Conservation (phyloP, 352 stramenopile species). For the Phytophthora lateralis region DNA sequence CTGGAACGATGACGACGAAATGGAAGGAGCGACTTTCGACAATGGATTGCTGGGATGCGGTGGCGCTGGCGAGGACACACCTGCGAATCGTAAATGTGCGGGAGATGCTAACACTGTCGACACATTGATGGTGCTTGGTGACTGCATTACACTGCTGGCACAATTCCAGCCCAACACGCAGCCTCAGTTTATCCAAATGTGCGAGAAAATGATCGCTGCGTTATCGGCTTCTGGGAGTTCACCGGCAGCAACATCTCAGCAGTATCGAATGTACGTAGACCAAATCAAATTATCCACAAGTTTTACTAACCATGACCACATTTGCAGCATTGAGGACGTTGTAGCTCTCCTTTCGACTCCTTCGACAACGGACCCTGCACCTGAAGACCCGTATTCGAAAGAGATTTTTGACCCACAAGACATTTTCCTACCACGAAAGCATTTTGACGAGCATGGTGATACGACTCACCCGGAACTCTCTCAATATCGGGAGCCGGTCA, state of each 20-base stretch:
- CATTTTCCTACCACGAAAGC: constrained; percentile 39
- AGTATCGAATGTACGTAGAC: constrained; percentile 39
- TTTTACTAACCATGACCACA: constrained; percentile 6
- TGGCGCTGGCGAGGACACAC: constrained; percentile 19
- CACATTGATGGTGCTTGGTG: constrained; percentile 41
- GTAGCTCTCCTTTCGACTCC: constrained; percentile 19
- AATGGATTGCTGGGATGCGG: constrained; percentile 45
- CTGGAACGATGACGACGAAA: constrained; percentile 30
- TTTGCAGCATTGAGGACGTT: constrained; percentile 32
- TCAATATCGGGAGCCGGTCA: constrained; percentile 16
- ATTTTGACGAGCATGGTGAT: constrained; percentile 3
- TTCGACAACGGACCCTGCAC: constrained; percentile 2
- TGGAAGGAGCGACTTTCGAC: constrained; percentile 42
- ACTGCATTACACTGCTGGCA: constrained; percentile 44
- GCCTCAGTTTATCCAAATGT: constrained; percentile 33
- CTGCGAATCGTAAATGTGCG: constrained; percentile 13
- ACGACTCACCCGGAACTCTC: not conserved
- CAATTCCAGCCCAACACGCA: constrained; percentile 33
- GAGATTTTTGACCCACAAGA: constrained; percentile 47
- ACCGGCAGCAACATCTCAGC: constrained; percentile 25
- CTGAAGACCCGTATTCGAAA: constrained; percentile 13
- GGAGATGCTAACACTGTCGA: constrained; percentile 31
- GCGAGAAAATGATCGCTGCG: constrained; percentile 34
- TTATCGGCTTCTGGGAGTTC: constrained; percentile 21
- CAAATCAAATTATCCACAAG: constrained; percentile 2